Base-by-base conservation (phyloP, 1,284 basidiomycete genomes). In the Megacollybia platyphylla region DNA sequence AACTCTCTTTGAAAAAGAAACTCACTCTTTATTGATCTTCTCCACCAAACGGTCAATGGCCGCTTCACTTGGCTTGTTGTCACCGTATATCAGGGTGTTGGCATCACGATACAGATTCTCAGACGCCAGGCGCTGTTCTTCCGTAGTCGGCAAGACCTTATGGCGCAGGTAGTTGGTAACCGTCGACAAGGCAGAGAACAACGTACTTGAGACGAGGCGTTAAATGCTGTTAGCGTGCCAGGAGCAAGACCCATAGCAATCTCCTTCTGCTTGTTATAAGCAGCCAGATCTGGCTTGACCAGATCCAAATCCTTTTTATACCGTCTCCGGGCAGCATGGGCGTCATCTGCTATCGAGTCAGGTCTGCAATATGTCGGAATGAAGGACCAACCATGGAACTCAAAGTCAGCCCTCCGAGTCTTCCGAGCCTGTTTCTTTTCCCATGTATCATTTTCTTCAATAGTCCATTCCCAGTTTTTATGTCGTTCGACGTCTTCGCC, bases 361-460 rank as follows among this genome's bases (percentile, higher is more conserved):
- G 2, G 0, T 4, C 2, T 4, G 10, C 30, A 31, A 34, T 4
- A 34, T 34, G 10, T 34, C 41, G 40, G 47, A 40, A 50, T 53
- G 11, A 62, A n/a, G 4, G 48, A 34, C 46, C 37, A 49, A 79
- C 83, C 82, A 52, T 87, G 79, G 52, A 87, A 88, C 54, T 86
- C 80, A 50, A 79, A 85, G 58, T 91, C 86, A 13, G 77, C 83
- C 53, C 81, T 71, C 57, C 84, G 69, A 46, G 72, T 71, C 59
- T 87, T 89, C 51, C 80, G 61, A 30, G 76, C 79, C 50, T 76
- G 61, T 63, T 91, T 91, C 66, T 85, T 85, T 67, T 93, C 89
- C 94, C 93, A 93, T 48, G 76, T 65, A 52, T 97, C 90, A 53
- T 91, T 93, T 62, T 96, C 90, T 64, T 96, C 92, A 44, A 96